Conservation (phyloP, 768 basidiomycete species). For the Leccinum arenicola region DNA sequence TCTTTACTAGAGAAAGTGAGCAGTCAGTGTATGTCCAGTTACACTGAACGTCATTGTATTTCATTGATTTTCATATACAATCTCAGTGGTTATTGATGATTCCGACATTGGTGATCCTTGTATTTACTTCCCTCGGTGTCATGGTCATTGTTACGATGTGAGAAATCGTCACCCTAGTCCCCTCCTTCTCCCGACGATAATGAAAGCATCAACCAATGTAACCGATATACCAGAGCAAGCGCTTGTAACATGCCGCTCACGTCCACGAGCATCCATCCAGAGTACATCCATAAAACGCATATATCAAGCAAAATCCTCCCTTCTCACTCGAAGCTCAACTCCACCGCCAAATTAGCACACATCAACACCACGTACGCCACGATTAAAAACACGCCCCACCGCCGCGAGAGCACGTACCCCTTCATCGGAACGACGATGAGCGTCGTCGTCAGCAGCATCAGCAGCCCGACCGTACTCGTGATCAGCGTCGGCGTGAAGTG, state of each 20-base stretch:
- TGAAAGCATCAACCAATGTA: no score
- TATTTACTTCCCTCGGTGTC: no score
- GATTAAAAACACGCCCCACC: constrained; percentile 83
- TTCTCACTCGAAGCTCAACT: constrained; percentile 39
- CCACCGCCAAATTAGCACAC: constrained; percentile 75
- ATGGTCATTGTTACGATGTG: no score
- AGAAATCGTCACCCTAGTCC: no score
- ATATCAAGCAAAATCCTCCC: neutral
- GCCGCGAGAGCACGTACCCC: constrained; percentile 71
- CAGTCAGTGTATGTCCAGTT: no score
- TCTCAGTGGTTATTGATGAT: no score
- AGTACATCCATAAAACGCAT: neutral
- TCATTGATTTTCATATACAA: no score
- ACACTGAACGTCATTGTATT: no score
- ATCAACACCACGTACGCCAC: constrained; percentile 72
- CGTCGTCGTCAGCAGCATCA: constrained; percentile 70
- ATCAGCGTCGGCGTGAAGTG: constrained; percentile 80
- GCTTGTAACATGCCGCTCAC: neutral
- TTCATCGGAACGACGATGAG: constrained; percentile 84
- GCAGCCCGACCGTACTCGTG: constrained; percentile 80
- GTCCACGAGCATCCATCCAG: neutral
- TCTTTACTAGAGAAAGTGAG: no score
- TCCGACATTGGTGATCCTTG: no score
- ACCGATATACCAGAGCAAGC: neutral
- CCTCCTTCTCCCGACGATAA: no score